Percentiles rank a stretch among this genome's conserved stretches.
These are phyloP conservation scores for Sporisorium exsertum DNA, from an alignment of 1,284 basidiomycete species.

Conservation along the genomic window DNA sequence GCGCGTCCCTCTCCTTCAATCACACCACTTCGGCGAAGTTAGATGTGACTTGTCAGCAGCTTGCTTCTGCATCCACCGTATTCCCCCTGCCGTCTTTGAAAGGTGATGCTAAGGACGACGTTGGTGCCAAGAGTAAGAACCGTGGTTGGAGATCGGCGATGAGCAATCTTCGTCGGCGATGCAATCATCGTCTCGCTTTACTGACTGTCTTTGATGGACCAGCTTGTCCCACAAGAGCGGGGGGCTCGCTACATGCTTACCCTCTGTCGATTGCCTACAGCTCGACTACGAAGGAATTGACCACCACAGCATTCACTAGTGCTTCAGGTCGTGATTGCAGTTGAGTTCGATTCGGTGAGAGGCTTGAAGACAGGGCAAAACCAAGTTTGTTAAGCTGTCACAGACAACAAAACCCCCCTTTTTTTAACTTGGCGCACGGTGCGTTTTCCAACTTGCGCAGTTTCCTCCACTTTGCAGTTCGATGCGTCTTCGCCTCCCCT, in stretches of 20 bases:
- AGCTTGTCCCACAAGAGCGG: too few relatives aligned
- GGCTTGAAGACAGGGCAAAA: neutral
- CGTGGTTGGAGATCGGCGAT: neutral
- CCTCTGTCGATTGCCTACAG: too few relatives aligned
- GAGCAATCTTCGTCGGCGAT: neutral
- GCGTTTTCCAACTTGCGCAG: neutral
- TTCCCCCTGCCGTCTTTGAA: neutral
- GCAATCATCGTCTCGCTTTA: neutral
- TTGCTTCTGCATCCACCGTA: neutral
- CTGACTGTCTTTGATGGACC: neutral
- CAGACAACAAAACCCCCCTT: neutral
- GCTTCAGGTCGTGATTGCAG: too few relatives aligned
- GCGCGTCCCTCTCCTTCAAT: neutral
- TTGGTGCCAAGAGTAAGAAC: neutral
- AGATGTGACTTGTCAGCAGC: too few relatives aligned
- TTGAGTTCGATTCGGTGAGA: neutral
- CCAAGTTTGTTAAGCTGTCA: neutral
- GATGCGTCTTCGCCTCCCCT: neutral
- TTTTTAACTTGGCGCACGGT: neutral
- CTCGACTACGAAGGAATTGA: too few relatives aligned
- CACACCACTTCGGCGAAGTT: too few relatives aligned
- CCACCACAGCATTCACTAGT: too few relatives aligned
- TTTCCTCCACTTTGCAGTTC: neutral
- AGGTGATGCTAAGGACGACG: neutral
- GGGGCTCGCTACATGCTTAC: too few relatives aligned